Evolutionary conservation across 169 alveolate genomes (phyloP), one percentile per base, ranked within the genome.

Genomic region (Neospora caninum): DNA sequence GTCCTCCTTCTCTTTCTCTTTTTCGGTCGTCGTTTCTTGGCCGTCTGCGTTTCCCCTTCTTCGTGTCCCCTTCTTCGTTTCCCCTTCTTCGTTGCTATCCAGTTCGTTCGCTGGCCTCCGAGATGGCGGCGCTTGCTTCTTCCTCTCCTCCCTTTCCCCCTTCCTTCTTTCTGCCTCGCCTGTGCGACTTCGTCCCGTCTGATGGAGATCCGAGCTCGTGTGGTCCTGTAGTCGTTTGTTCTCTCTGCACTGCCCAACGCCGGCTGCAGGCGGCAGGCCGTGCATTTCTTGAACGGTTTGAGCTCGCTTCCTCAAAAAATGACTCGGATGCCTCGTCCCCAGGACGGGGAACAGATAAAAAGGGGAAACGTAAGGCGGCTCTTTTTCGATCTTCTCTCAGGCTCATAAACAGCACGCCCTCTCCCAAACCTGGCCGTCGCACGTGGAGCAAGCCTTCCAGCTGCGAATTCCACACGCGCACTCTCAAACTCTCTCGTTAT

Each of bases 221-320:
- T 43, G 25, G 16, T 34, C 64, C 89, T 7, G 39, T 16, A 18
- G 64, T 82, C 89, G 29, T 18, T 27, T 49, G 69, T 58, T 34
- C 94, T n/a, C 69, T 94, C 42, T 94, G 94, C 87, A 83, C 83
- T 31, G 38, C 80, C 36, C 67, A 87, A 43, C 36, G 86, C 16
- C 80, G 91, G 38, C 22, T 94, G 34, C 94, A 95, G 83, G 42
- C 94, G 7, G 96, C 96, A 7, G 96, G 96, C 43, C 80, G 95
- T 7, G 88, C 94, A 0, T 95, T 95, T 42, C 41, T 73, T 49
- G 95, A 95, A 88, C 49, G 18, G 20, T 92, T 80, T 58, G 96
- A 95, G 41, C n/a, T 34, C 22, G 22, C 58, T 6, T 78, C 86
- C 31, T 0, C 22, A 10, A 78, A 36, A 10, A n/a, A 6, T 1